Evolutionary conservation across 2,329 filamentous ascomycete species (phyloP), one percentile per base, ranked within the genome.

Genomic region (Phialophora chinensis): DNA sequence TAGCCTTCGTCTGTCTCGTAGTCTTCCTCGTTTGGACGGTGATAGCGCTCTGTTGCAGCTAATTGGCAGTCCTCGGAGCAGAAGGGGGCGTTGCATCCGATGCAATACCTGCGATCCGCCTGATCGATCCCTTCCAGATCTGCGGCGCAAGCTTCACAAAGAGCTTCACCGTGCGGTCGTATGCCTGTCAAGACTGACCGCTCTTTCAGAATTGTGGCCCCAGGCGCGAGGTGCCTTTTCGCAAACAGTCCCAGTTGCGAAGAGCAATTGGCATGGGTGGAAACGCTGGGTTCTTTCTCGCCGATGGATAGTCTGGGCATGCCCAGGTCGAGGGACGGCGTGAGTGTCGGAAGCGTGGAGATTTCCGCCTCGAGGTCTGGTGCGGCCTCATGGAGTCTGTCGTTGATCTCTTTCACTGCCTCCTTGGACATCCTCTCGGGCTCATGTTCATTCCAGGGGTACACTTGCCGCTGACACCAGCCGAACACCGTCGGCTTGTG

Each of bases 161-260:
- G 85, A 4, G 90, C 85, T 69, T 96, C 93, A 75, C 96, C 92
- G 12, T 95, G 85, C 33, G 92, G 88, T 75, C 95, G 95, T 72
- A 94, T 95, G 54, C 92, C 93, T 1, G 93, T 97, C 49, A 99
- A 82, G 7, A 97, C 85, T 8, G 93, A 95, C 67, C 90, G 91
- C 75, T 99, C 95, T 56, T 87, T 82, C 33, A 99, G 84, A 1
- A 97, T 88, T 5, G 85, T 83, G 76, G 96, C 91, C 10, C 91
- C 91, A 0, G 92, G 87, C 0, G 82, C 80, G 44, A 98, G 91
- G 71, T 96, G 89, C 69, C 91, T 86, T 72, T 88, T 91, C 7
- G 93, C 94, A 76, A 98, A 98, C 3, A 99, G 85, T 4, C 95
- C 95, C 0, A 99, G 85, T 77, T 99, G 95, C 64, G 85, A 85